phyloP scores from a whole-genome alignment of 164 flowering plant genomes.

The Chimonanthus salicifolius region DNA sequence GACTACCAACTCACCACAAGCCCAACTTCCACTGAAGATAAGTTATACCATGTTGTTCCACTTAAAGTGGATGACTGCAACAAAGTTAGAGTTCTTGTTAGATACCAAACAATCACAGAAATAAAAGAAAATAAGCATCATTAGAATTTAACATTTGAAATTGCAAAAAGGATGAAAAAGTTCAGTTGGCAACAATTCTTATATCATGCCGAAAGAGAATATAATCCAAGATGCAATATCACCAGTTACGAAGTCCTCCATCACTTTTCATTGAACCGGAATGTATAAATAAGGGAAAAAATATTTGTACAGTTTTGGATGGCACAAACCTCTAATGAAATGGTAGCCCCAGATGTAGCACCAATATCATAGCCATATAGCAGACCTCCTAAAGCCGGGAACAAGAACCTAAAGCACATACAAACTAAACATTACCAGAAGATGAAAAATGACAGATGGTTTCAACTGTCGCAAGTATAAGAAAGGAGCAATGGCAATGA shows the following conservation, averaged over 20 bases:
- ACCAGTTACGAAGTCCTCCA: not conserved
- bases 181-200: not conserved
- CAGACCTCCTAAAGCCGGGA: constrained; percentile 89
- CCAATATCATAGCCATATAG: constrained; percentile 94
- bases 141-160: not conserved
- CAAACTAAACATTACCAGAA: not conserved
- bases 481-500: not conserved
- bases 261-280: not conserved
- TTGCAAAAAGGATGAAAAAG: not conserved
- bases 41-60: constrained; percentile 87
- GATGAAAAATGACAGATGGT: not conserved
- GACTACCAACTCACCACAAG: constrained; percentile 63
- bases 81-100: constrained; percentile 2
- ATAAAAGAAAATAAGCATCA: not conserved
- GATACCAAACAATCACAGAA: not conserved
- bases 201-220: not conserved
- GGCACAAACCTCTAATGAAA: constrained; percentile 57
- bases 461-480: not conserved
- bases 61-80: constrained; percentile 73
- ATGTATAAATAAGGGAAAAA: not conserved
- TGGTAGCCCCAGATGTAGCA: constrained; percentile 76
- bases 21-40: constrained; percentile 81
- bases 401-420: constrained; percentile 58
- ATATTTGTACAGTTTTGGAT: not conserved
- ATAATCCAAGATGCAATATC: not conserved